Conservation (phyloP, 2,329 filamentous ascomycete genomes). For the Pseudopithomyces chartarum region DNA sequence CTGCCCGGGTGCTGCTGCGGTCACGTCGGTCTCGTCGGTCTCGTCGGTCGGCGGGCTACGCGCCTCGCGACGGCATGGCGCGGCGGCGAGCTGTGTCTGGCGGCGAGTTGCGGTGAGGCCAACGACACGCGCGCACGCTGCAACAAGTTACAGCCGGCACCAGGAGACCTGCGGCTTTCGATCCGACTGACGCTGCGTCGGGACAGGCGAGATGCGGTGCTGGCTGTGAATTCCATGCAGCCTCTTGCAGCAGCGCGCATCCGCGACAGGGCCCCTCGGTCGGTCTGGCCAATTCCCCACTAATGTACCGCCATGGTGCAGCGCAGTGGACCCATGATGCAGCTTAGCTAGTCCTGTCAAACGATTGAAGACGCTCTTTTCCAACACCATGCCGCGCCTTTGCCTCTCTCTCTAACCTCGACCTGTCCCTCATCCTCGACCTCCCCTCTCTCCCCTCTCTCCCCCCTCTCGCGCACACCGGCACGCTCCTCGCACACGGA, state of each 20-base stretch:
- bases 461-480: neutral
- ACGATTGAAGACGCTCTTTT: conserved; percentile 3
- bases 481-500: neutral
- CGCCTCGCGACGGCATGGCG: conserved; percentile 3
- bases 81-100: neutral
- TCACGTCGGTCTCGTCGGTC: no score
- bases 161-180: neutral
- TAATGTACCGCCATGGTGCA: neutral
- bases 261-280: neutral
- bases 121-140: neutral
- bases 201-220: neutral
- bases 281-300: neutral
- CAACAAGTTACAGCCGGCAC: neutral
- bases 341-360: neutral
- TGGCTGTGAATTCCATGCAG: conserved; percentile 6
- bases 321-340: neutral
- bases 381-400: conserved; percentile 14
- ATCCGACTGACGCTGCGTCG: conserved; percentile 6
- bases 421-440: conserved; percentile 10
- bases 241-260: neutral
- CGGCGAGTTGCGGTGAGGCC: conserved; percentile 10
- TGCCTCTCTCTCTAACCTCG: conserved; percentile 12
- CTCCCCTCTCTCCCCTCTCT: conserved; percentile 7
- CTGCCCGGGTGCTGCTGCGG: no score
- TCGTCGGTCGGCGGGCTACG: neutral